phyloP scores from a whole-genome alignment of 768 basidiomycete species.

The Lentinula boryana region DNA sequence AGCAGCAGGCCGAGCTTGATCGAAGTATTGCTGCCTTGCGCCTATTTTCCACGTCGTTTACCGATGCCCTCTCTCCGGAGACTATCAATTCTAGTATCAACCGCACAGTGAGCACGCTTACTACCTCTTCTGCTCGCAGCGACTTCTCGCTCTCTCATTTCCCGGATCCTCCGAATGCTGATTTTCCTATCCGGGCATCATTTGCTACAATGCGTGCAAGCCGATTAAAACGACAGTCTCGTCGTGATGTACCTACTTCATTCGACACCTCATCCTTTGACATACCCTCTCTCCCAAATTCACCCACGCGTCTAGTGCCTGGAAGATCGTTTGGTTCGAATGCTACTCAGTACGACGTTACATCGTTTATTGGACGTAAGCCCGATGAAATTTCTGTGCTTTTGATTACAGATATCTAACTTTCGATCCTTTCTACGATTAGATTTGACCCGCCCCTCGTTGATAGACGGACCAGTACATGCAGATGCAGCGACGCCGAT shows the following conservation, averaged over 20 bases:
- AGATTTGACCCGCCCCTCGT: neutral
- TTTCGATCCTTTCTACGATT: neutral
- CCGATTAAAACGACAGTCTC: neutral
- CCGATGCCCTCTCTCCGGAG: constrained; percentile 7
- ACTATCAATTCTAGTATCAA: neutral
- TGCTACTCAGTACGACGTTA: constrained; percentile 62
- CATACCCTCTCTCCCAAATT: constrained; percentile 6
- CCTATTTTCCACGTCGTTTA: constrained; percentile 26
- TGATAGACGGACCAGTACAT: neutral
- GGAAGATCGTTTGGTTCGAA: constrained; percentile 29
- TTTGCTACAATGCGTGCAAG: neutral
- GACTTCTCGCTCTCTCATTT: constrained; percentile 73
- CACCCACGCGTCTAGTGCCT: constrained; percentile 3
- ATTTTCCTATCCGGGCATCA: constrained; percentile 4
- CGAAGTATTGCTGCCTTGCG: constrained; percentile 55
- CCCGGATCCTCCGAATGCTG: constrained; percentile 50
- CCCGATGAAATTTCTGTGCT: neutral
- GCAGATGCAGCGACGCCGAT: constrained; percentile 19
- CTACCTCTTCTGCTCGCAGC: constrained; percentile 19
- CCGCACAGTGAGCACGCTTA: neutral
- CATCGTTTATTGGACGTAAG: constrained; percentile 62
- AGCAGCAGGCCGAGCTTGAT: constrained; percentile 61
- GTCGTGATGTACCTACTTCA: constrained; percentile 1
- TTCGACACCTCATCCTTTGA: constrained; percentile 1
- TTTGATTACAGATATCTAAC: neutral